These are phyloP conservation scores for Spirogloea muscicola DNA, from an alignment of 139 green algal genomes.

Conservation along the genomic window DNA sequence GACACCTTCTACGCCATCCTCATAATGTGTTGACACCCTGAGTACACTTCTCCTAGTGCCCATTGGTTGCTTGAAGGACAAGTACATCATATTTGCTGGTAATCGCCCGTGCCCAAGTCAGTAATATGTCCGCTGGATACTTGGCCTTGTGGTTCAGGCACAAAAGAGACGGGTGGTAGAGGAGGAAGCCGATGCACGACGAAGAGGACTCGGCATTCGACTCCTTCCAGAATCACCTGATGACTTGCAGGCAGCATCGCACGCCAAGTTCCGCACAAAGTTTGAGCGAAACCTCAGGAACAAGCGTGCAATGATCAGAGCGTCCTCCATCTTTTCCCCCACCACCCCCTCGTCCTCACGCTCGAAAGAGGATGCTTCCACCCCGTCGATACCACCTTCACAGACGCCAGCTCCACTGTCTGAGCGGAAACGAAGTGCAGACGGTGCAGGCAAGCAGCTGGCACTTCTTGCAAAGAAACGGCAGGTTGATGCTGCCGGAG, in stretches of 20 bases:
- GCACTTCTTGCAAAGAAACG: constrained; percentile 10
- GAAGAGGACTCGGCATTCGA: constrained; percentile 61
- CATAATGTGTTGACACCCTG: too few species aligned
- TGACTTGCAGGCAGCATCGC: constrained; percentile 53
- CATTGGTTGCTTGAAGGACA: too few species aligned
- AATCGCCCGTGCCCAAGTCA: too few species aligned
- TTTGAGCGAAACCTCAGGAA: constrained; percentile 14
- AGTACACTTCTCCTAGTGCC: too few species aligned
- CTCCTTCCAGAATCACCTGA: constrained; percentile 57
- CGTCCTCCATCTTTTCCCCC: constrained; percentile 36
- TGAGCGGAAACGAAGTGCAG: neutral
- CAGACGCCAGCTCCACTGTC: neutral
- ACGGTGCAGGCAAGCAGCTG: neutral
- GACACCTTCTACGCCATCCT: too few species aligned
- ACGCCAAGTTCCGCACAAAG: neutral
- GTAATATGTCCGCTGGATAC: too few species aligned
- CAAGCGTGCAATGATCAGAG: constrained; percentile 18
- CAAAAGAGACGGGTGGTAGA: constrained; percentile 41
- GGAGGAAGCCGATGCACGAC: constrained; percentile 44
- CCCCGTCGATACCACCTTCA: neutral
- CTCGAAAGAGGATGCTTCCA: too few species aligned
- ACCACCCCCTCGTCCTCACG: neutral
- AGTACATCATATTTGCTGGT: too few species aligned
- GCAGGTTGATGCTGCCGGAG: constrained; percentile 5
- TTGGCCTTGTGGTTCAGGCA: too few species aligned